Evolutionary conservation across 805 yeast genomes (phyloP).

Genomic region (Zygotorulaspora danielsina): DNA sequence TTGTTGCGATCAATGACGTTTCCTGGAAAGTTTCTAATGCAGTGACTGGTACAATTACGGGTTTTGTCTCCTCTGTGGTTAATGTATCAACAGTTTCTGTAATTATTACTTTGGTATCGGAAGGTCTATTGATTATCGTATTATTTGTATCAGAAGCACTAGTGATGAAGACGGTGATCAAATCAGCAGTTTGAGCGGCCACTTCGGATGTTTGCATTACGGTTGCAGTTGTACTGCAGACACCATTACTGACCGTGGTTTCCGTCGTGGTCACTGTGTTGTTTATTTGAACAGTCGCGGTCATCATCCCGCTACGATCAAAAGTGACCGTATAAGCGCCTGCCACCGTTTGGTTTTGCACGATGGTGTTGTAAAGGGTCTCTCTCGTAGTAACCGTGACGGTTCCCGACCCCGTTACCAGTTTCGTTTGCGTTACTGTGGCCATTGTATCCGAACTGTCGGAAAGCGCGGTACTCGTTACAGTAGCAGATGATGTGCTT

Average conservation of each 20-base stretch:
- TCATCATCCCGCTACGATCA: not conserved
- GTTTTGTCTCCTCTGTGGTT: no score
- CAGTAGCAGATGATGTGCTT: not conserved
- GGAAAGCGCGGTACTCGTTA: not conserved
- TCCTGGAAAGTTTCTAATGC: no score
- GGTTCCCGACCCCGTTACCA: not conserved
- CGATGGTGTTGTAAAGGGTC: not conserved
- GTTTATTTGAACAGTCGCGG: not conserved
- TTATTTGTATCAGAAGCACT: no score
- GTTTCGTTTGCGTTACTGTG: not conserved
- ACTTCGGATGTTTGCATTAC: not conserved
- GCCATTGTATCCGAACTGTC: not conserved
- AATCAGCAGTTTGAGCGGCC: no score
- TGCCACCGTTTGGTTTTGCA: not conserved
- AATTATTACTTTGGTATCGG: no score
- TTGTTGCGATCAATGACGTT: no score
- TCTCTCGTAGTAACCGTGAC: not conserved
- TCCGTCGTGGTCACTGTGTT: slow-evolving; percentile 1
- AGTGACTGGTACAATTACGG: no score
- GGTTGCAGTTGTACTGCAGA: not conserved
- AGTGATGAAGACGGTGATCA: no score
- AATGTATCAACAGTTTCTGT: no score
- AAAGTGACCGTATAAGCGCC: not conserved
- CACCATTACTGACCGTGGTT: not conserved
- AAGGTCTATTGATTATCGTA: no score